A percentile compares a stretch with the other conserved stretches of the same genome.
Evolutionary conservation across 2,329 filamentous ascomycete genomes (phyloP).

Genomic region (Ascochyta pisi): DNA sequence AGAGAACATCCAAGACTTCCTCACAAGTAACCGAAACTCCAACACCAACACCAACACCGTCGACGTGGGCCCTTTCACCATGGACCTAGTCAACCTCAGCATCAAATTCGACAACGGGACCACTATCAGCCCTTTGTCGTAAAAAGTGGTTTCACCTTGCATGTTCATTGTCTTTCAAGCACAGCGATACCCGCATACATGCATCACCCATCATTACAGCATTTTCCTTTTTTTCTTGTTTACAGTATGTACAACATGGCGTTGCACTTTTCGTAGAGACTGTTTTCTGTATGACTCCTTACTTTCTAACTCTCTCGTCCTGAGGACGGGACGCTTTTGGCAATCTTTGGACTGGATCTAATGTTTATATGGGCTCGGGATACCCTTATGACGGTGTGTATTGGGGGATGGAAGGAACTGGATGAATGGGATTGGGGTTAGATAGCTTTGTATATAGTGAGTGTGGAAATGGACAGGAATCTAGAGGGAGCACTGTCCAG

Average conservation of each 20-base stretch:
- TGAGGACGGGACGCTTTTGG: slow-evolving; percentile 6
- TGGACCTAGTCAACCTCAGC: slow-evolving; percentile 42
- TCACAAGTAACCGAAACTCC: slow-evolving; percentile 40
- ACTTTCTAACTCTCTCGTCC: slow-evolving; percentile 4
- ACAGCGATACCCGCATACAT: slow-evolving; percentile 22
- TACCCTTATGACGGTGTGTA: slow-evolving; percentile 6
- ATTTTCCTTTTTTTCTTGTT: neutral
- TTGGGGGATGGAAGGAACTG: too few relatives aligned
- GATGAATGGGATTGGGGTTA: neutral
- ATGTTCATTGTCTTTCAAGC: slow-evolving; percentile 10
- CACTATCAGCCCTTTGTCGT: slow-evolving; percentile 28
- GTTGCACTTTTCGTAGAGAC: neutral
- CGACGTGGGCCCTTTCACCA: slow-evolving; percentile 38
- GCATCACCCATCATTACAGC: slow-evolving; percentile 8
- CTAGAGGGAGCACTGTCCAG: neutral
- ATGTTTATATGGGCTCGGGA: slow-evolving; percentile 15
- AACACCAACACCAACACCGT: slow-evolving; percentile 32
- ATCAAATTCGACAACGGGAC: slow-evolving; percentile 46
- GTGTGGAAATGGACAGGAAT: neutral
- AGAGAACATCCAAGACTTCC: slow-evolving; percentile 50
- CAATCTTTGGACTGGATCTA: slow-evolving; percentile 16
- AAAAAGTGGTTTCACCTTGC: slow-evolving; percentile 3
- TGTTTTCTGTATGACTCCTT: neutral
- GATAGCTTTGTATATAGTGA: slow-evolving; percentile 13
- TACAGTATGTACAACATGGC: slow-evolving; percentile 13